Evolutionary conservation across 169 alveolate species (phyloP).

Genomic region (Babesia microti): DNA sequence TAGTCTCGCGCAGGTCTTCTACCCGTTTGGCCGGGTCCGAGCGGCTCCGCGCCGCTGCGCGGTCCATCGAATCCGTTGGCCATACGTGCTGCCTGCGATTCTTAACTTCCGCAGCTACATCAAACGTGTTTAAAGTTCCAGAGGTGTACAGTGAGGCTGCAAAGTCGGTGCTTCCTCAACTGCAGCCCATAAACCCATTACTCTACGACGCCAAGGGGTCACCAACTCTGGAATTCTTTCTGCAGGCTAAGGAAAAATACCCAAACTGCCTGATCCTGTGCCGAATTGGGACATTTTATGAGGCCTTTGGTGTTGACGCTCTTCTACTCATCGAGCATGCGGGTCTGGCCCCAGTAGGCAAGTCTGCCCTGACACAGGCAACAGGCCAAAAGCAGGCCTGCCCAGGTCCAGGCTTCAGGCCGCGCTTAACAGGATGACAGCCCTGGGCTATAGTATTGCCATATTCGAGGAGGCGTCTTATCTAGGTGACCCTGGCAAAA

Average conservation of each 20-base stretch:
- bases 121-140: no score
- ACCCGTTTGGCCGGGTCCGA: background rate
- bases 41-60: background rate
- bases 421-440: background rate
- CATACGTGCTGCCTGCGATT: background rate
- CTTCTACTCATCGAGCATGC: constrained; percentile 46
- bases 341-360: constrained; percentile 11
- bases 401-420: constrained; percentile 3
- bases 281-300: constrained; percentile 43
- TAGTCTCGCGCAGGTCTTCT: background rate
- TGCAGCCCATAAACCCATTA: constrained; percentile 2
- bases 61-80: background rate
- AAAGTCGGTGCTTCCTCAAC: constrained; percentile 5
- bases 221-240: constrained; percentile 28
- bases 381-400: constrained; percentile 23
- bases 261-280: constrained; percentile 38
- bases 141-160: constrained; percentile 6
- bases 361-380: no score
- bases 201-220: background rate
- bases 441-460: constrained; percentile 9
- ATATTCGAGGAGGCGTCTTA: constrained; percentile 11
- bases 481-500: no score
- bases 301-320: constrained; percentile 57
- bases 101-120: background rate
- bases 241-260: constrained; percentile 37